Percentiles rank a stretch among this genome's conserved stretches.
Conservation (phyloP, 306 rosid genomes). For the Inga leiocalycina region DNA sequence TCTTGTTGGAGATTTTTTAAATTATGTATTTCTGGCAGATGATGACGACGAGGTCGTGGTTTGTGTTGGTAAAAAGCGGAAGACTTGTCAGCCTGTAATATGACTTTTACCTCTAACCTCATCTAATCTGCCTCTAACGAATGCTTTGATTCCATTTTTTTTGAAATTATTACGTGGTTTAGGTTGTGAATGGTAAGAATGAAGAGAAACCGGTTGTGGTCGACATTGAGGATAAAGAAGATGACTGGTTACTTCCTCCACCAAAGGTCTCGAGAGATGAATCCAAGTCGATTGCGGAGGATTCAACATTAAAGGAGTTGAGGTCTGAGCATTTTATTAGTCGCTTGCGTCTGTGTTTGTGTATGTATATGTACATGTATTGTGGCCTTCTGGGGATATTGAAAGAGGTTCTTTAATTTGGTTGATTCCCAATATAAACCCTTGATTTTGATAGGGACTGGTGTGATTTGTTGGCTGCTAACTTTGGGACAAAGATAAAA, state of each 20-base stretch:
- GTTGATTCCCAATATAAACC: neutral
- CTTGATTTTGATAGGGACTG: neutral
- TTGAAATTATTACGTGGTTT: conserved; percentile 31
- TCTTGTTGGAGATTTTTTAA: neutral
- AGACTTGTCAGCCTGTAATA: conserved; percentile 38
- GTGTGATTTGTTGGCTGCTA: neutral
- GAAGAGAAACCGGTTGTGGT: conserved; percentile 33
- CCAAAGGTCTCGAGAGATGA: conserved; percentile 56
- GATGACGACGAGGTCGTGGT: conserved; percentile 57
- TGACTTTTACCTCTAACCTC: neutral
- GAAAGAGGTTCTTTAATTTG: neutral
- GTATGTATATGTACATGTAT: neutral
- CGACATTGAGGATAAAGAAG: conserved; percentile 61
- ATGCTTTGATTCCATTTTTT: conserved; percentile 22
- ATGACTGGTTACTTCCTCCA: conserved; percentile 94
- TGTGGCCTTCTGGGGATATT: neutral
- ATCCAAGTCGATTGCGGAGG: conserved; percentile 37
- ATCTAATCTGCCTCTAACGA: neutral
- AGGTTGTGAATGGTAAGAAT: conserved; percentile 46
- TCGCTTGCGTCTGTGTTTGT: neutral
- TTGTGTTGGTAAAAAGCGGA: conserved; percentile 44
- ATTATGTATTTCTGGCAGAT: conserved; percentile 40
- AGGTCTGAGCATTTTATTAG: conserved; percentile 49
- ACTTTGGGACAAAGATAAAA: neutral
- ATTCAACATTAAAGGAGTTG: conserved; percentile 71